Percentiles rank a stretch among this genome's conserved stretches.
Conservation (phyloP, 805 yeast species). For the Wickerhamiella australiensis region DNA sequence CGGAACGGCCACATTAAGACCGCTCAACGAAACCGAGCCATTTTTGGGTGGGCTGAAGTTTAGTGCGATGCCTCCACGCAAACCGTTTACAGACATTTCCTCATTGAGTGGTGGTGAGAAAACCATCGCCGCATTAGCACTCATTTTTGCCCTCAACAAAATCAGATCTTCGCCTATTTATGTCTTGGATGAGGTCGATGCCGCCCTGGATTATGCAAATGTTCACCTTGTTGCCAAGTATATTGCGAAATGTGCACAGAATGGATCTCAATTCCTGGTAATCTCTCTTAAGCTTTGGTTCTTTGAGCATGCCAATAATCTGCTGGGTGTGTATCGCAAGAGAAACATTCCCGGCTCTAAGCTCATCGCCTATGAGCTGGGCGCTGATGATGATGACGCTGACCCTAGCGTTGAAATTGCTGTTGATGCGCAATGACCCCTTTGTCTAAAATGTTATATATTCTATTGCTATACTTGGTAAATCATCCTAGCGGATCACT, state of each 20-base stretch:
- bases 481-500: too few relatives aligned
- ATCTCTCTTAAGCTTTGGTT: slow-evolving; percentile 79
- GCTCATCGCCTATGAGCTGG: slow-evolving; percentile 12
- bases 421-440: too few relatives aligned
- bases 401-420: too few relatives aligned
- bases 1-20: slow-evolving; percentile 81
- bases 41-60: slow-evolving; percentile 71
- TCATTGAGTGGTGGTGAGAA: slow-evolving; percentile 93
- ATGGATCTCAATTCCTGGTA: slow-evolving; percentile 71
- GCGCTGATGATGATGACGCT: neutral
- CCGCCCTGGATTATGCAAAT: slow-evolving; percentile 85
- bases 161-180: slow-evolving; percentile 91
- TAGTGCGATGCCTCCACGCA: slow-evolving; percentile 94
- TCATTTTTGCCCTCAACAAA: slow-evolving; percentile 81
- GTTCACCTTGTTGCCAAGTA: slow-evolving; percentile 81
- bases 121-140: slow-evolving; percentile 89
- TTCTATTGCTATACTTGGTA: too few relatives aligned
- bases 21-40: slow-evolving; percentile 86
- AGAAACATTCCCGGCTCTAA: slow-evolving; percentile 25
- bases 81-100: slow-evolving; percentile 85
- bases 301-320: slow-evolving; percentile 77
- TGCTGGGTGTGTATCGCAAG: slow-evolving; percentile 86
- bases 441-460: too few relatives aligned
- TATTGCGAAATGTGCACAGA: slow-evolving; percentile 60
- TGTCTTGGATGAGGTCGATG: slow-evolving; percentile 95